Evolutionary conservation across 2,329 filamentous ascomycete species (phyloP), one percentile per base, ranked within the genome.

Genomic region (Neocucurbitaria cava): DNA sequence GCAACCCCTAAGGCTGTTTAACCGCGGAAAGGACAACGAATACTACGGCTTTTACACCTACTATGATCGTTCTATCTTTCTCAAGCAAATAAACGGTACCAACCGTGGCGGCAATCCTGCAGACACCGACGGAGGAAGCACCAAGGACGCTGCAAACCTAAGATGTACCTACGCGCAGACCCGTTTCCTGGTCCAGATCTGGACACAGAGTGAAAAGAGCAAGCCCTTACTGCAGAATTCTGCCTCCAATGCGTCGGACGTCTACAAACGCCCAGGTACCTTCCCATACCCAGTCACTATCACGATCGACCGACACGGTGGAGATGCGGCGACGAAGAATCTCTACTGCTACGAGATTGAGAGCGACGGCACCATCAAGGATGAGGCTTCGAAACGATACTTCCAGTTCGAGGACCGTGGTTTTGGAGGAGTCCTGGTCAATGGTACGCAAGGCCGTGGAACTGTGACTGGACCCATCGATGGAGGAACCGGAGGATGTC

Each of bases 11-110:
- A 86, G 90, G 1, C 84, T 98, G 1, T 98, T 88, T 74, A 91
- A 98, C 73, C 89, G 92, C 18, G 92, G 90, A 17, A 81, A 90
- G 24, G 79, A 84, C 1, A 89, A 88, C 0, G 94, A 98, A 74
- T 92, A 96, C 76, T 97, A 96, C 75, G 92, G 91, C 2, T 97
- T 97, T 78, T 97, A 96, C 78, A 90, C 85, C 0, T 96, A 96
- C 80, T 98, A 90, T 75, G 88, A 92, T 76, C 91, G 92, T 61
- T 89, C 89, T 8, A 91, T 96, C 59, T 96, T 94, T 79, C 81
- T 96, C 58, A 86, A 87, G 64, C 87, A 86, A 15, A 77, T 85
- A 53, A 82, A 83, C 58, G 79, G 79, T 30, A 68, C 62, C 21
- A 73, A 72, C 31, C 70, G 68, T 9, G 76, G 77, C 35, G 71